These are phyloP conservation scores for Tulasnella sp. DNA, from an alignment of 768 basidiomycete genomes.

Conservation along the genomic window DNA sequence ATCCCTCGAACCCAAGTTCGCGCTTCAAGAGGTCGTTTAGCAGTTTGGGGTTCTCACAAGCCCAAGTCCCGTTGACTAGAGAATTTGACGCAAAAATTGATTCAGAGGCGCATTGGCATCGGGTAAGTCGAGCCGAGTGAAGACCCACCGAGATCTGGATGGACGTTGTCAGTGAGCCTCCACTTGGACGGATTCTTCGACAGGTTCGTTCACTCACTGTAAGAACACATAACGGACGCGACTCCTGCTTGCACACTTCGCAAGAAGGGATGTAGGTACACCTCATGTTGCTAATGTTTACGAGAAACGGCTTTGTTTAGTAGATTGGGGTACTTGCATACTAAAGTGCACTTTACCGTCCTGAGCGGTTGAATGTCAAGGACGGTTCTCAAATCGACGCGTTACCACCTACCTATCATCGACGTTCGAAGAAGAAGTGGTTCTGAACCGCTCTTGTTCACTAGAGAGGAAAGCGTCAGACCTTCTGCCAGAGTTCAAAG, in stretches of 20 bases:
- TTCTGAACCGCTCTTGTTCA: constrained; percentile 32
- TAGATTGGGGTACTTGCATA: constrained; percentile 43
- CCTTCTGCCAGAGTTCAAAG: not conserved
- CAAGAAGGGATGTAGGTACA: constrained; percentile 20
- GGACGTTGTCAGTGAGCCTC: not conserved
- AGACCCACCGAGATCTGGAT: constrained; percentile 10
- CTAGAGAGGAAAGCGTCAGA: constrained; percentile 18
- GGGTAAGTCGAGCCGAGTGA: constrained; percentile 11
- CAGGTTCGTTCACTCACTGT: constrained; percentile 39
- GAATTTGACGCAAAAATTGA: too few species aligned
- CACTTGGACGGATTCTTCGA: not conserved
- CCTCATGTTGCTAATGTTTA: constrained; percentile 18
- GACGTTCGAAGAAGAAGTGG: constrained; percentile 43
- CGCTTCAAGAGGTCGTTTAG: constrained; percentile 65
- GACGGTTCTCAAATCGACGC: too few species aligned
- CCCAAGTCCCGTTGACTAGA: constrained; percentile 45
- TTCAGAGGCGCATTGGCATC: not conserved
- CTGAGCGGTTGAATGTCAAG: too few species aligned
- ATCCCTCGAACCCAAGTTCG: constrained; percentile 69
- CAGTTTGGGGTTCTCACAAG: constrained; percentile 61
- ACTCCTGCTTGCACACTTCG: constrained; percentile 57
- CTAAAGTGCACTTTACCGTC: constrained; percentile 29
- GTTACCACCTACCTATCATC: constrained; percentile 78
- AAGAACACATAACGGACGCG: constrained; percentile 63
- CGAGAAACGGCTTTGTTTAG: not conserved